Evolutionary conservation across 2,329 filamentous ascomycete species (phyloP), one percentile per base, ranked within the genome.

Genomic region (Scedosporium aurantiacum): DNA sequence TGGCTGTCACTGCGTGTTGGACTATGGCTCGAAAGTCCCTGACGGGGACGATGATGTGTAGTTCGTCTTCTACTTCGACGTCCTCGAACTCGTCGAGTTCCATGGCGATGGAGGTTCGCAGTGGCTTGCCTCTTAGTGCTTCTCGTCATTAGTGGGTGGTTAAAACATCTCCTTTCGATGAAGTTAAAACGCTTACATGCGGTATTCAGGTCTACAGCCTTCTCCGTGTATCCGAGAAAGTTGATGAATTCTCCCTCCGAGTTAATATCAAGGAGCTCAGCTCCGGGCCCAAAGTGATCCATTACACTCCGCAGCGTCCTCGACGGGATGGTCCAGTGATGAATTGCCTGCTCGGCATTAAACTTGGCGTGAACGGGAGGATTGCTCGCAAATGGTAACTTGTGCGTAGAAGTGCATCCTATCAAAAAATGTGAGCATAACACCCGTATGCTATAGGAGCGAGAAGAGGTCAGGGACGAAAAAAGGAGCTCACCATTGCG

Each of bases 11-110:
- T 8, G 89, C 89, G 72, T 93, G 89, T 40, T 85, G 82, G 59
- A 91, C 84, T 60, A 92, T 89, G 40, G 89, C 86, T 58, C 89
- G 86, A 71, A 92, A 92, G 72, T 93, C 89, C 68, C 90, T 91
- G 69, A 93, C 88, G 66, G 85, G 90, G 68, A 92, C 88, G 63
- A 90, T 83, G 67, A 91, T 89, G 69, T 91, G 89, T 62, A 91
- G 79, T 58, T 87, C 86, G 63, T 90, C 84, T 69, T 91, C 85
- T 32, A 90, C 85, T 23, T 83, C 78, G 63, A 92, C 89, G 59
- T 87, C 82, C 62, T 89, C 85, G 67, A 93, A 93, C 66, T 92
- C 89, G 62, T 88, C 82, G 32, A 83, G 85, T 69, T 91, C 88
- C 14, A 92, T 81, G 1, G 88, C 83, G 63, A 93, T 89, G 32